Evolutionary conservation across 2,329 filamentous ascomycete species (phyloP), one percentile per base, ranked within the genome.

Genomic region (Pseudonectria buxi): DNA sequence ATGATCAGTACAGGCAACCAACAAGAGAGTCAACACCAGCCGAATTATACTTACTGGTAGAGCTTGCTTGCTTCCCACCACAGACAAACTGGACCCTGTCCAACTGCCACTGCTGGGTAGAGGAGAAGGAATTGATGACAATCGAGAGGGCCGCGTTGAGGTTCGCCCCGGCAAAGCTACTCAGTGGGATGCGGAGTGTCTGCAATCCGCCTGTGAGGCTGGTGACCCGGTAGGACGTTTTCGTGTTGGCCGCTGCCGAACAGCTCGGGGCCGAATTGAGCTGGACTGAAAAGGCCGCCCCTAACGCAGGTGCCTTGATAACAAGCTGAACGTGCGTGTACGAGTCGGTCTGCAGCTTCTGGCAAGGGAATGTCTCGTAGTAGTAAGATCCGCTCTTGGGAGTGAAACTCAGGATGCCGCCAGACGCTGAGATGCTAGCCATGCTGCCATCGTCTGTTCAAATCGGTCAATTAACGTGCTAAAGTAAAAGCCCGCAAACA

Each of bases 361-460:
- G 61, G 55, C 72, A 76, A 0, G 55, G 46, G 35, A 76, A 67
- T 2, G 64, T 68, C 50, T 73, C 71, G 47, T 75, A 75, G 43
- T 72, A 74, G 56, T 76, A 76, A 10, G 69, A 67, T 16, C 45
- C 49, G 12, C 59, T 47, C 41, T 64, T 68, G 24, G 69, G 67
- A n/a, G 63, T 68, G 54, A 76, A 71, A 7, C 62, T 64, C 14
- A 75, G 61, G 22, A 68, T 63, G 30, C 66, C 65, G 11, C 56
- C 56, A 11, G 57, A 56, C 24, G 58, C 64, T 29, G 51, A 68
- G 51, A 49, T 64, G 53, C 43, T 52, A 6, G 56, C 57, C 60
- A 71, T 72, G 38, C 62, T 59, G 11, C 57, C 64, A 56, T 76
- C 72, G 44, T 75, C 71, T 74, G 26, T 39, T 26, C 41, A 24